Evolutionary conservation across 208 protist species (phyloP), one percentile per base, ranked within the genome.

Genomic region (Zelonia costaricensis): DNA sequence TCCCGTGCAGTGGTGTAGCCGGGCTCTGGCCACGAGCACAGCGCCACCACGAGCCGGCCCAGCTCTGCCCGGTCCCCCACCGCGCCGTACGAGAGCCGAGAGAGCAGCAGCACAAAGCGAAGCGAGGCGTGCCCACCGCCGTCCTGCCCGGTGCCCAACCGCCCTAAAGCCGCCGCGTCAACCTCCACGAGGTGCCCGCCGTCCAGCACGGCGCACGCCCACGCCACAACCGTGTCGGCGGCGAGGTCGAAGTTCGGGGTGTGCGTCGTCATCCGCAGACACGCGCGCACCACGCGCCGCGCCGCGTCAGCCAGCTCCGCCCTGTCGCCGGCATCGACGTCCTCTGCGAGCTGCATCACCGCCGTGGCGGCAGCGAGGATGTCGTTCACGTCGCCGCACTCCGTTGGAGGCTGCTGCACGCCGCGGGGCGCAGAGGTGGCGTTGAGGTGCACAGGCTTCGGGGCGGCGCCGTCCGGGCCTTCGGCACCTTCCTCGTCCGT

Each of bases 191-290:
- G 42, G 15, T 40, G 15, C 4, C 30, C 47, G 4, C 45, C 31
- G n/a, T 76, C 58, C 47, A 79, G 35, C 12, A 80, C 28, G 13
- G 48, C 58, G 30, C 62, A 71, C 1, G 54, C 48, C 62, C 82
- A 68, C 28, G 16, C 40, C 16, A 80, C 58, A 30, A 73, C 76
- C 15, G 47, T 62, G 9, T 40, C 25, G 35, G 62, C 49, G 6
- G 53, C 59, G 30, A 86, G 38, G 42, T 90, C 79, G 63, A 82
- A 86, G 55, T 86, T 90, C 15, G 83, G 83, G 12, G 74, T 42
- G 51, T 84, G 58, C 12, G 83, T 55, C 12, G 75, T 39, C 33
- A 86, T 59, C 3, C 25, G 44, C 23, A 84, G 45, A 28, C 74
- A 64, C 15, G 23, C 44, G 44, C 62, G 58, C 23, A 72, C 49